Base-by-base conservation (phyloP, 257 asterid species). In the Solanum infundibuliforme region DNA sequence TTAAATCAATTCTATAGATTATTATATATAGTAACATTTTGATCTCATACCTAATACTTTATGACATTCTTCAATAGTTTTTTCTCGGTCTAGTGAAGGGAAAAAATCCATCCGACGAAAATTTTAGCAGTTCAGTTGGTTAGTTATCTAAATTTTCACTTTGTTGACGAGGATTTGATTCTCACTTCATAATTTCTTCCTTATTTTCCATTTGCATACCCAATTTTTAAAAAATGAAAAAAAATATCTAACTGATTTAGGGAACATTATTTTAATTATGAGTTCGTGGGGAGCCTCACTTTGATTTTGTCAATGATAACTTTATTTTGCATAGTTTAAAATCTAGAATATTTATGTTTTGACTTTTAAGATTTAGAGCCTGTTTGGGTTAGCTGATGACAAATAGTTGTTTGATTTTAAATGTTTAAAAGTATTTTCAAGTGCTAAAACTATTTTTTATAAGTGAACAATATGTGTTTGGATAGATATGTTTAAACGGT, bases 231-330 rank as follows among this genome's bases (percentile, higher is more conserved):
- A 60, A 21, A 60, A 23, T 8, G 27, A 23, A 62, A 58, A 8
- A n/a, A 76, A 48, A 38, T 1, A 23, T n/a, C 12, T 3, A n/a
- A 25, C 60, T 77, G 12, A 76, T 76, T 38, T 36, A 6, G 12
- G 21, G 48, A 75, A n/a, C 12, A 8, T 12, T 39, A 39, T 39
- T 79, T 43, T 25, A 79, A 43, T 25, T 43, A 27, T 27, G 9
- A 43, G 85, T 43, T 79, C 10, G 85, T 27, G 85, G 85, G 66
- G 27, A 79, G 27, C 85, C 85, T 79, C n/a, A 79, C 85, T 43
- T 43, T 79, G 84, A 76, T 39, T 12, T 31, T 7, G 86, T 88
- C 88, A 88, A 85, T 12, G 12, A 36, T 39, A 60, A 11, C n/a
- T 58, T 34, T 84, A 82, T 65, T 86, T 68, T 87, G n/a, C 39